Base-by-base conservation (phyloP, 169 alveolate genomes). In the Cryptosporidium ubiquitum region DNA sequence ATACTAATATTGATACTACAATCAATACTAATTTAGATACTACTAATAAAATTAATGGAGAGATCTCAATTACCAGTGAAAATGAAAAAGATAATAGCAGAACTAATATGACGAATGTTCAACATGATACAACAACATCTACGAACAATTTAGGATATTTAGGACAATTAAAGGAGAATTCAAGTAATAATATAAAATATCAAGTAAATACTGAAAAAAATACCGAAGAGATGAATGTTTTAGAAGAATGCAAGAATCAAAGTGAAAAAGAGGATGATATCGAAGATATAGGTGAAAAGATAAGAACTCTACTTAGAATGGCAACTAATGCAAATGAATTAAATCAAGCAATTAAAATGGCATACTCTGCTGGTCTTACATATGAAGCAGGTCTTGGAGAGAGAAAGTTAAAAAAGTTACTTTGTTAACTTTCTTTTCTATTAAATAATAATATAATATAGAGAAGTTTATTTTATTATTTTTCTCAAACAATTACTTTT, bases 381-480 rank as follows among this genome's bases (percentile, higher is more conserved):
- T 79, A 79, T 33, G 89, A 79, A 26, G 89, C 89, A 33, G 49
- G 66, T 29, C 40, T 79, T 12, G 89, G 89, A 6, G 89, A 79
- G 37, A 79, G 89, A 37, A 79, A 79, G n/a, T 64, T 79, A 2
- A 79, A 58, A 23, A 79, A 79, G 68, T 42, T 79, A 47, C 51
- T 79, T 64, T 64, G 71, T 64, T 64, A 64, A 49, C n/a, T 55
- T 55, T 47, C 55, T 14, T 47, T 47, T 14, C 16, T 47, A 47
- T 14, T 47, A 47, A 47, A 1, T 47, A 47, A 4, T 14, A 47
- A 44, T n/a, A n/a, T n/a, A n/a, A n/a, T n/a, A n/a, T n/a, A n/a
- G n/a, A n/a, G n/a, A n/a, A n/a, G n/a, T n/a, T n/a, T n/a, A n/a
- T n/a, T n/a, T n/a, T n/a, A n/a, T n/a, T n/a, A n/a, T n/a, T n/a